phyloP scores from a whole-genome alignment of 768 basidiomycete species.

The Gloeostereum incarnatum region DNA sequence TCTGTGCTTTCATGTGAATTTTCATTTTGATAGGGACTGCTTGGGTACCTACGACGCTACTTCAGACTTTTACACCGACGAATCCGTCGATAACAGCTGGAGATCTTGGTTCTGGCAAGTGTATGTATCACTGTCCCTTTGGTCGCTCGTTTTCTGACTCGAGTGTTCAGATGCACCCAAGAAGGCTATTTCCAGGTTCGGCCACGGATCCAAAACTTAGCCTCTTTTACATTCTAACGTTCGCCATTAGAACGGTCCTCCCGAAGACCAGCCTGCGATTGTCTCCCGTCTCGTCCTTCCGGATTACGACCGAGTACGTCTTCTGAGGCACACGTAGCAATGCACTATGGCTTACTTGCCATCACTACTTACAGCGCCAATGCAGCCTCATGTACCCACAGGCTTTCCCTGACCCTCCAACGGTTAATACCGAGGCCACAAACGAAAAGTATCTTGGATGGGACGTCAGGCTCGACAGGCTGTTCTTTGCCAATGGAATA shows the following conservation, averaged over 20 bases:
- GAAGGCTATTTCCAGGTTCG: slow-evolving; percentile 51
- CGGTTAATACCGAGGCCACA: slow-evolving; percentile 29
- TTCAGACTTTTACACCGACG: slow-evolving; percentile 40
- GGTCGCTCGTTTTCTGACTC: neutral
- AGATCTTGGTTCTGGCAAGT: slow-evolving; percentile 71
- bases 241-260: no score
- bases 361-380: slow-evolving; percentile 35
- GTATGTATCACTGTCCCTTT: slow-evolving; percentile 24
- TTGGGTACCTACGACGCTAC: slow-evolving; percentile 31
- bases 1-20: neutral
- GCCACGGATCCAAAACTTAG: no score
- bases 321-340: neutral
- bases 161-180: slow-evolving; percentile 49
- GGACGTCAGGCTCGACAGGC: slow-evolving; percentile 42
- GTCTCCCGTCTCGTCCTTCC: slow-evolving; percentile 50
- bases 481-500: slow-evolving; percentile 64
- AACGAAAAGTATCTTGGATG: slow-evolving; percentile 52
- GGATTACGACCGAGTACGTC: slow-evolving; percentile 39
- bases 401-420: slow-evolving; percentile 38
- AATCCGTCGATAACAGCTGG: slow-evolving; percentile 37
- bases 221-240: no score
- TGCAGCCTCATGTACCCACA: slow-evolving; percentile 59
- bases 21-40: slow-evolving; percentile 20
- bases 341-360: neutral
- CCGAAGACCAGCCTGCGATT: slow-evolving; percentile 25